Evolutionary conservation across 164 flowering plant species (phyloP).

Genomic region (Macadamia tetraphylla): DNA sequence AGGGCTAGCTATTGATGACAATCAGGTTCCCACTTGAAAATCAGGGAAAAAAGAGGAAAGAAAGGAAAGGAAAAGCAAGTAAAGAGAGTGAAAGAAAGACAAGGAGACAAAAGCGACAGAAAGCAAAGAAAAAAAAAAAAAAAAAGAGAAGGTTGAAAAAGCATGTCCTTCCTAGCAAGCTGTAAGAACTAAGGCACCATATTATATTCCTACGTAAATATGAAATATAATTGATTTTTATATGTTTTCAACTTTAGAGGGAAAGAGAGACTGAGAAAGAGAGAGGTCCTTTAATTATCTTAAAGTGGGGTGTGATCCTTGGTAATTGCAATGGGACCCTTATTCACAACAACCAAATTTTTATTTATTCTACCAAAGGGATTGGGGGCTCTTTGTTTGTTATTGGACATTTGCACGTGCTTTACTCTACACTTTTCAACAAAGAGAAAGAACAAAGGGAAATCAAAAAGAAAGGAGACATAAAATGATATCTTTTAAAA

Average conservation of each 20-base stretch:
- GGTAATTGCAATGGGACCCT: constrained; percentile 44
- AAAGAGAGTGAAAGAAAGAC: constrained; percentile 35
- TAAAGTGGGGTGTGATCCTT: constrained; percentile 34
- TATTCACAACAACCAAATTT: constrained; percentile 17
- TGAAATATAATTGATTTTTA: constrained; percentile 49
- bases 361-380: constrained; percentile 10
- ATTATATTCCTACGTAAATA: constrained; percentile 54
- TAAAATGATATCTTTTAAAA: background rate
- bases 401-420: constrained; percentile 31
- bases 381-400: constrained; percentile 16
- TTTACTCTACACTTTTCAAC: constrained; percentile 21
- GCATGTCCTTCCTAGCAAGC: constrained; percentile 35
- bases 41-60: constrained; percentile 25
- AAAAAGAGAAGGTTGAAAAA: constrained; percentile 19
- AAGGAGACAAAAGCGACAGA: constrained; percentile 65
- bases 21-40: constrained; percentile 57
- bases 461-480: background rate
- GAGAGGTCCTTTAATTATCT: constrained; percentile 21
- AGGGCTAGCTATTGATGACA: constrained; percentile 32
- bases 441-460: constrained; percentile 4
- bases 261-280: constrained; percentile 15
- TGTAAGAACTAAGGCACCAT: constrained; percentile 43
- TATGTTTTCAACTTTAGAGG: constrained; percentile 14
- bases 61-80: constrained; percentile 11
- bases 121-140: constrained; percentile 39